Evolutionary conservation across 1,284 basidiomycete species (phyloP), one percentile per base, ranked within the genome.

Genomic region (Ustilago sp.): DNA sequence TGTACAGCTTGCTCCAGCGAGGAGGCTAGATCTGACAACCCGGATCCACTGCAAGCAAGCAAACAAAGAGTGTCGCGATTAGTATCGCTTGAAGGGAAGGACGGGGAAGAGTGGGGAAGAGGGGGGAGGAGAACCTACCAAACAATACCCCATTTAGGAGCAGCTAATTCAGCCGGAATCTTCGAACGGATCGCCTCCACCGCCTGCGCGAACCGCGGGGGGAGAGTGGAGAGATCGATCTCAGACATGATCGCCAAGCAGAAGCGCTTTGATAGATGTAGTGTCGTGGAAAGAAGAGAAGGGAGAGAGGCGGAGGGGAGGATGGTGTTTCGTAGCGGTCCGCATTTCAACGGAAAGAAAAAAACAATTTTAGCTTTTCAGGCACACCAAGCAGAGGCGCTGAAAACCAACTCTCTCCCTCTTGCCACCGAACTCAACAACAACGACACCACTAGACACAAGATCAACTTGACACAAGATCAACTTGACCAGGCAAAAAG

Each of bases 81-180:
- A 58, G 56, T 28, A 47, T 12, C 3, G 3, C 23, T 28, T 28
- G 23, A 28, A 28, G 2, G 0, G 3, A 3, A 31, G 15, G 4
- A 17, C 2, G 17, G 31, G 39, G 35, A 48, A n/a, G 32, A 34
- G 23, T 17, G 13, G 0, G 3, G 43, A 12, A 32, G 13, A 28
- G 35, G 31, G 28, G 32, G 9, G 36, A 19, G 28, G 34, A 13
- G 23, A n/a, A 41, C 63, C 19, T 43, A 74, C 72, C 80, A 82
- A 47, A 82, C 76, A 63, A 82, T 82, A 4, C 80, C 81, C 81
- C 81, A 82, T 36, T 59, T 62, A n/a, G 81, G 81, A 12, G 15
- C 8, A 9, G 63, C 59, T 4, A 82, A 65, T 23, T 68, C 60
- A 4, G 55, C 61, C 34, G 77, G 77, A 8, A 82, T 56, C 0